Percentiles rank a stretch among this genome's conserved stretches.
phyloP scores from a whole-genome alignment of 2,329 filamentous ascomycete species.

The Neofusicoccum kwambonambiense region DNA sequence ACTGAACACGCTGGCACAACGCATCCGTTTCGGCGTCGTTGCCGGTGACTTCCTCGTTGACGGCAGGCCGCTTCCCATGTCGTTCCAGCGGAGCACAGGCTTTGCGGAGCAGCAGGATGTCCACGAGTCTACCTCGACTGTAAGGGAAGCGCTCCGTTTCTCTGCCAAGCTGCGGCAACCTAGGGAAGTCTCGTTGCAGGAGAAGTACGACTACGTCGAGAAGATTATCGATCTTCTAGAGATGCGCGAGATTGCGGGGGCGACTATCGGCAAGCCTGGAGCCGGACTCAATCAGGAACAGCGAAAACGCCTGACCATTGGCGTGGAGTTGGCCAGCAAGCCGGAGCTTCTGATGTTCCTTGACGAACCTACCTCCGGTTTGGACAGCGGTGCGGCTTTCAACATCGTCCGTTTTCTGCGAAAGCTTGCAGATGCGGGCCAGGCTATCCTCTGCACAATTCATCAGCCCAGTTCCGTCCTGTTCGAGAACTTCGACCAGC shows the following conservation, averaged over 20 bases:
- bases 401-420: slow-evolving; percentile 65
- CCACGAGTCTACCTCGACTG: slow-evolving; percentile 65
- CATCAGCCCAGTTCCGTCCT: slow-evolving; percentile 68
- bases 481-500: slow-evolving; percentile 65
- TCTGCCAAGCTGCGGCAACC: slow-evolving; percentile 65
- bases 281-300: slow-evolving; percentile 58
- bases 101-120: slow-evolving; percentile 66
- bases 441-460: slow-evolving; percentile 68
- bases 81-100: slow-evolving; percentile 55
- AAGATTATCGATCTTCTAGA: slow-evolving; percentile 63
- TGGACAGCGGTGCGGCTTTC: slow-evolving; percentile 68
- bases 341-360: slow-evolving; percentile 67
- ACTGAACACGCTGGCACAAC: slow-evolving; percentile 42
- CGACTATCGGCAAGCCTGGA: slow-evolving; percentile 60
- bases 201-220: slow-evolving; percentile 69
- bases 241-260: slow-evolving; percentile 65
- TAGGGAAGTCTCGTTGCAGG: slow-evolving; percentile 53
- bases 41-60: slow-evolving; percentile 47
- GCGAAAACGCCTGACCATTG: slow-evolving; percentile 70
- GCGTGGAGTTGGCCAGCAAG: slow-evolving; percentile 66
- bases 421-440: slow-evolving; percentile 64
- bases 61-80: slow-evolving; percentile 30
- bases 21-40: slow-evolving; percentile 47
- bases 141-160: slow-evolving; percentile 65
- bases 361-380: slow-evolving; percentile 63